Evolutionary conservation across 345 rosid species (phyloP).

Genomic region (Psidium friedrichsthalianum): DNA sequence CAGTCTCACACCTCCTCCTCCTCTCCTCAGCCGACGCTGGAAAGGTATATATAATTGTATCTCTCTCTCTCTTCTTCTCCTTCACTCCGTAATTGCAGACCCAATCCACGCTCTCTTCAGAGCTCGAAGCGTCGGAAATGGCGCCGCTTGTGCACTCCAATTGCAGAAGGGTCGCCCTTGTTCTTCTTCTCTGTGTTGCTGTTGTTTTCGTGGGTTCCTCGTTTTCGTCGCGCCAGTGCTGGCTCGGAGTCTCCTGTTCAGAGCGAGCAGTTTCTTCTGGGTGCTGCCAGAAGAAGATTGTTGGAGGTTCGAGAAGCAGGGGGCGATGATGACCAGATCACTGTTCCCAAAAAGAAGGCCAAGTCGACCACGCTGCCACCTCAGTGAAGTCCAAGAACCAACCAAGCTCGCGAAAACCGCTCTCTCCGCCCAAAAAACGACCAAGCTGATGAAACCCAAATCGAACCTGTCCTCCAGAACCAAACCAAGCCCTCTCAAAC

Average conservation of each 20-base stretch:
- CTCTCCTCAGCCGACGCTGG: neutral
- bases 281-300: neutral
- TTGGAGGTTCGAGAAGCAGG: neutral
- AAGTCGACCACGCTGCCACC: neutral
- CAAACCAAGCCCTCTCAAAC: slow-evolving; percentile 40
- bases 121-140: neutral
- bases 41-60: neutral
- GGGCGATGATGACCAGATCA: slow-evolving; percentile 15
- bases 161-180: neutral
- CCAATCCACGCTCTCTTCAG: neutral
- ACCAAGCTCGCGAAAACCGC: slow-evolving; percentile 24
- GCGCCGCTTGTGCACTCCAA: neutral
- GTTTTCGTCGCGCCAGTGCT: neutral
- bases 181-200: neutral
- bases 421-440: slow-evolving; percentile 37
- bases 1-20: neutral
- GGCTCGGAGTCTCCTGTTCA: neutral
- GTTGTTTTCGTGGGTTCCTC: neutral
- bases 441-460: slow-evolving; percentile 25
- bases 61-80: neutral
- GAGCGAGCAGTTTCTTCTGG: neutral
- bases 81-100: neutral
- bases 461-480: slow-evolving; percentile 20
- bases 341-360: slow-evolving; percentile 31
- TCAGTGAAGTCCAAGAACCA: slow-evolving; percentile 27